These are phyloP conservation scores for Heimioporus sp. DNA, from an alignment of 768 basidiomycete species.

Conservation along the genomic window DNA sequence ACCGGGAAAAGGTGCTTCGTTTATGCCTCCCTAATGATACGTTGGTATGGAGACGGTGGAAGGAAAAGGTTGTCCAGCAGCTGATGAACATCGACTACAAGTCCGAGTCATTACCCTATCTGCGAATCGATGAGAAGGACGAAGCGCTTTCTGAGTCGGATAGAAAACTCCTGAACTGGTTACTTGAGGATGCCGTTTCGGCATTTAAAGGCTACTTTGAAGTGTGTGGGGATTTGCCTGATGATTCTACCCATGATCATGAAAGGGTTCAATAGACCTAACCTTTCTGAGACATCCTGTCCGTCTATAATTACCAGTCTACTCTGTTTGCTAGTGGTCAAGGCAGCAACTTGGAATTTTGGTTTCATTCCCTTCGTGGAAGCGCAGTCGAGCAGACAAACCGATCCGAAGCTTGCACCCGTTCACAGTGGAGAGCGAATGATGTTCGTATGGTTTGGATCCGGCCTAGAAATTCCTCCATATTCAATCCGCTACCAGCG, in stretches of 20 bases:
- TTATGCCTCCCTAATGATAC: conserved; percentile 22
- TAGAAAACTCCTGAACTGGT: not conserved
- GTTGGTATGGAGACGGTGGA: conserved; percentile 20
- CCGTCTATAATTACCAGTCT: too few relatives aligned
- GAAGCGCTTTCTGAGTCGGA: not conserved
- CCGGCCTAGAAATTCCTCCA: too few relatives aligned
- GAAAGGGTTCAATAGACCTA: too few relatives aligned
- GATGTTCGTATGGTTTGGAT: too few relatives aligned
- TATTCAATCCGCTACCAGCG: too few relatives aligned
- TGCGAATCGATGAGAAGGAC: not conserved
- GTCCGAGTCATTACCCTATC: not conserved
- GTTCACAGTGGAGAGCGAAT: too few relatives aligned
- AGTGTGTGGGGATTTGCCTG: not conserved
- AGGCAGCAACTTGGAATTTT: too few relatives aligned
- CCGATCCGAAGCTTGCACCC: too few relatives aligned
- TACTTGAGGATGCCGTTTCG: conserved; percentile 17
- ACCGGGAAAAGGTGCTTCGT: conserved; percentile 10
- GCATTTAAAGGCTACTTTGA: conserved; percentile 15
- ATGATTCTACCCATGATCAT: not conserved
- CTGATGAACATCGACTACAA: not conserved
- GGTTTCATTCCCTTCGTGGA: too few relatives aligned
- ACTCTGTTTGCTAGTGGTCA: too few relatives aligned
- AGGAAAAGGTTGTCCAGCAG: conserved; percentile 17
- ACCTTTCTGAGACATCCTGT: too few relatives aligned
- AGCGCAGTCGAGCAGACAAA: too few relatives aligned